Conservation (phyloP, 495 filamentous ascomycete species). For the Cenococcum geophilum region DNA sequence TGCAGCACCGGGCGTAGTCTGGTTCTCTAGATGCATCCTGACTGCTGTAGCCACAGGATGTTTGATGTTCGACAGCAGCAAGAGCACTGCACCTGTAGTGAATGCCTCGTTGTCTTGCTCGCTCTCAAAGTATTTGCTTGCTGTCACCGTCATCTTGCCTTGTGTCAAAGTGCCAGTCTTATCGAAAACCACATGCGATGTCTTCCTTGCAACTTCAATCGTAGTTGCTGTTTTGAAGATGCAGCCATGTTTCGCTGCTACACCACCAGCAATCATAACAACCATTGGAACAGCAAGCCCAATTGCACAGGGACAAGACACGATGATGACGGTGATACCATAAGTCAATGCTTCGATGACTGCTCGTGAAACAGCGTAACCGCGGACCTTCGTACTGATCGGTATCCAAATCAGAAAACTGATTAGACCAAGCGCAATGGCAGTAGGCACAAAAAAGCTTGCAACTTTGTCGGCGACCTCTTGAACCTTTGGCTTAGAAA, state of each 20-base stretch:
- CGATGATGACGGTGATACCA: constrained; percentile 62
- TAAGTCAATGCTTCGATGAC: constrained; percentile 62
- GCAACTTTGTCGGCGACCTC: constrained; percentile 63
- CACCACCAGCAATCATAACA: constrained; percentile 60
- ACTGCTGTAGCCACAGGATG: constrained; percentile 65
- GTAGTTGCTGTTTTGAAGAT: constrained; percentile 60
- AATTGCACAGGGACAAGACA: constrained; percentile 78
- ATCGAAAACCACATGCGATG: constrained; percentile 67
- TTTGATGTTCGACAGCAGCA: constrained; percentile 48
- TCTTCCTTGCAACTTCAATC: constrained; percentile 57
- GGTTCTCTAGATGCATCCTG: constrained; percentile 43
- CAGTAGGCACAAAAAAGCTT: constrained; percentile 56
- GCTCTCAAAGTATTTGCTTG: constrained; percentile 2
- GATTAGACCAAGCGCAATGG: constrained; percentile 52
- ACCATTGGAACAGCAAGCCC: constrained; percentile 79
- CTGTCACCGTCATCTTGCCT: constrained; percentile 8
- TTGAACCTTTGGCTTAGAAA: constrained; percentile 63
- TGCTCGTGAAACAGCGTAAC: constrained; percentile 43
- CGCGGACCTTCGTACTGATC: constrained; percentile 45
- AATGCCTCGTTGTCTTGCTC: too few relatives aligned
- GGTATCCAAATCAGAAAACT: constrained; percentile 58
- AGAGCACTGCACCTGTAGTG: constrained; percentile 38
- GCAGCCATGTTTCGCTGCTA: constrained; percentile 61
- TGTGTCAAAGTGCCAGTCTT: constrained; percentile 72
- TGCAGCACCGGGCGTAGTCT: constrained; percentile 30